Evolutionary conservation across 176 grass and related monocot genomes (phyloP), one percentile per base, ranked within the genome.

Genomic region (Luzula sylvatica): DNA sequence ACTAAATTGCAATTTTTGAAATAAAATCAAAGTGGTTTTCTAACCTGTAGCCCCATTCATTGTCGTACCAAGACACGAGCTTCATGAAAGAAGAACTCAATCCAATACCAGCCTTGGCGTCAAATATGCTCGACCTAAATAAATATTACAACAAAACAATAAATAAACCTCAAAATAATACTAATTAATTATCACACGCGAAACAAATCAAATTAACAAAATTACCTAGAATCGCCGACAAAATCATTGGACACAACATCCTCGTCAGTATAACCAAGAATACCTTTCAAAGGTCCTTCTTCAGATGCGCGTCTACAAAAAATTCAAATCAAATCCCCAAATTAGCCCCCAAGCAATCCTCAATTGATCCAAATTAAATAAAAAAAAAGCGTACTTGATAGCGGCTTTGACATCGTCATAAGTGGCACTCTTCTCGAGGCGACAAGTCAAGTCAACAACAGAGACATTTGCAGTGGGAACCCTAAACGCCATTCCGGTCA

Each of bases 341-440:
- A 42, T 23, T 54, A 8, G 39, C 5, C 6, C 20, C 3, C 54
- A 24, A 28, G 16, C 39, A 45, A 16, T 44, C 27, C n/a, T 25
- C 20, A 15, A 43, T n/a, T 60, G 56, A 60, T 25, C 24, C 38
- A 68, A 53, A 58, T 65, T 42, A 25, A 23, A 47, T 59, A 43
- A 38, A 53, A 46, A 23, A 64, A 48, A 12, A 39, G 45, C 74
- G 53, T 90, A 98, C 92, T 83, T 98, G 58, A 90, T 85, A 38
- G 92, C 85, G 50, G 81, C 85, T 74, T 98, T 98, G 63, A 90
- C 92, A 80, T 90, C 92, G 47, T 90, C 85, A 80, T 98, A 98
- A 6, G 81, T 90, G 13, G 92, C 92, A 5, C 22, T 83, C 76
- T 87, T 98, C 68, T 90, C 81, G 23, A 98, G 76, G 16, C 85